phyloP scores from a whole-genome alignment of 2,329 filamentous ascomycete genomes.

The Claviceps pazoutovae region DNA sequence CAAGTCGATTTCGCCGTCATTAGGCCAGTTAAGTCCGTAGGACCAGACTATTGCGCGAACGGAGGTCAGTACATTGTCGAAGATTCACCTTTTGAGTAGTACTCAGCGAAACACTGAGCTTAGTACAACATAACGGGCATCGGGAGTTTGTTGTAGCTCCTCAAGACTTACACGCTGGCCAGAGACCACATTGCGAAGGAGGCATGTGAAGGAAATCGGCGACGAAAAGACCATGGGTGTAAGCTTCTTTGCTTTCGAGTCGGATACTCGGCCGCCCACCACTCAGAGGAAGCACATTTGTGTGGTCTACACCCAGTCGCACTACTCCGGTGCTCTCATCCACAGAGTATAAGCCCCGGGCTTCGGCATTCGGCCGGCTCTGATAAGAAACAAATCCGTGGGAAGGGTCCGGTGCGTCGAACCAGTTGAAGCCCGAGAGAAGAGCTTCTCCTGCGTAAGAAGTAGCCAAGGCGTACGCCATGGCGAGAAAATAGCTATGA shows the following conservation, averaged over 20 bases:
- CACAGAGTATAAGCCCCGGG: constrained; percentile 27
- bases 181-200: constrained; percentile 52
- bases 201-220: constrained; percentile 65
- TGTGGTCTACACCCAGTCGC: constrained; percentile 31
- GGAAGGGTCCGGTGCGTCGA: constrained; percentile 43
- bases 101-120: too few species aligned
- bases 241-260: constrained; percentile 49
- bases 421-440: constrained; percentile 35
- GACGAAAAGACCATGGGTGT: constrained; percentile 54
- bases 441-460: constrained; percentile 30
- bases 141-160: too few species aligned
- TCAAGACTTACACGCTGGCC: constrained; percentile 47
- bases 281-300: constrained; percentile 21
- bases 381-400: constrained; percentile 53
- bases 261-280: constrained; percentile 47
- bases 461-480: constrained; percentile 28
- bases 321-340: constrained; percentile 27
- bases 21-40: constrained; percentile 45
- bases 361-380: constrained; percentile 24
- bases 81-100: too few species aligned
- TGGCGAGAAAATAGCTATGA: neutral
- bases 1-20: constrained; percentile 52
- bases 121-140: too few species aligned
- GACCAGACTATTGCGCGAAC: constrained; percentile 30
- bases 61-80: too few species aligned